Percentiles rank a stretch among this genome's conserved stretches.
These are phyloP conservation scores for Saturnispora hagleri DNA, from an alignment of 805 yeast genomes.

Conservation along the genomic window DNA sequence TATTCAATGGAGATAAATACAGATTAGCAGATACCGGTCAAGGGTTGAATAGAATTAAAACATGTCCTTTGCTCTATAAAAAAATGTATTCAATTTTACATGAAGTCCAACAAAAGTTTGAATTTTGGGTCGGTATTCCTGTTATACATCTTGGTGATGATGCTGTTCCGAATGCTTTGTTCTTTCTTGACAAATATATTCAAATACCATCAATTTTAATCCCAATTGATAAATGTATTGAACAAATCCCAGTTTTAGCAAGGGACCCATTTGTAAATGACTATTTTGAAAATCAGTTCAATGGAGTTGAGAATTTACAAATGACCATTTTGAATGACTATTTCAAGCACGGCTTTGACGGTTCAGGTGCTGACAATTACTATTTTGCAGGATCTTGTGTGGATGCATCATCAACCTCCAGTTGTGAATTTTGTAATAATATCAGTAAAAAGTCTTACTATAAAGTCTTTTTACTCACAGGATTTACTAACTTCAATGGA, in stretches of 20 bases:
- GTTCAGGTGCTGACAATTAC: conserved; percentile 78
- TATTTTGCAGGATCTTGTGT: conserved; percentile 80
- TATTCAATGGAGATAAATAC: conserved; percentile 48
- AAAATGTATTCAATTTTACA: conserved; percentile 61
- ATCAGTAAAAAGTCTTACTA: conserved; percentile 57
- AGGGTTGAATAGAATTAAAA: conserved; percentile 67
- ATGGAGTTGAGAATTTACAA: conserved; percentile 44
- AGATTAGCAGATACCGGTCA: conserved; percentile 67
- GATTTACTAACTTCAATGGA: conserved; percentile 72
- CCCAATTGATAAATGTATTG: conserved; percentile 56
- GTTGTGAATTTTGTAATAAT: conserved; percentile 76
- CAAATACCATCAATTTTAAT: conserved; percentile 72
- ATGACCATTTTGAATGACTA: conserved; percentile 40
- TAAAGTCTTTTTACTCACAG: conserved; percentile 53
- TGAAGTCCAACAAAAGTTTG: conserved; percentile 57
- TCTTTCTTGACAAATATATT: conserved; percentile 69
- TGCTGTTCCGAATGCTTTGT: conserved; percentile 75
- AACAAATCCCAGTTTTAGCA: conserved; percentile 44
- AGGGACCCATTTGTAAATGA: conserved; percentile 38
- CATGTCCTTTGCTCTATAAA: conserved; percentile 60
- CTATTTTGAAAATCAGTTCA: conserved; percentile 53
- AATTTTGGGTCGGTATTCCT: conserved; percentile 68
- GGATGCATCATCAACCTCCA: conserved; percentile 72
- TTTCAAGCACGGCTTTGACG: conserved; percentile 57
- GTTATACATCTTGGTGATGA: conserved; percentile 78